phyloP scores from a whole-genome alignment of 2,329 filamentous ascomycete species.

The Ophiognomonia clavigignenti-juglandacearum region DNA sequence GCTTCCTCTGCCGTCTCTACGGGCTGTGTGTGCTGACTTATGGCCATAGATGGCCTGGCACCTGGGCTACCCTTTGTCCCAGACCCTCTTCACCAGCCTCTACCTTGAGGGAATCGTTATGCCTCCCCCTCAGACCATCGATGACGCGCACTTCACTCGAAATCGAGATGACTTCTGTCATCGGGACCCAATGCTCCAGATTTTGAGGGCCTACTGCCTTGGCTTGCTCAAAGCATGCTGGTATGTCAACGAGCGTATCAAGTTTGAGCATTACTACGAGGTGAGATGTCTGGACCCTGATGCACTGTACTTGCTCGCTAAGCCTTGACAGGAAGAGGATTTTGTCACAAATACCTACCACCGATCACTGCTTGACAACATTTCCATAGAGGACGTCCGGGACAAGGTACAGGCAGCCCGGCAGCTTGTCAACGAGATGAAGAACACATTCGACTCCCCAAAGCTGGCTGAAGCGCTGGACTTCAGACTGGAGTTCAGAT shows the following conservation, averaged over 20 bases:
- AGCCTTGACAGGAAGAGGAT: conserved; percentile 73
- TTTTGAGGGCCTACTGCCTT: conserved; percentile 82
- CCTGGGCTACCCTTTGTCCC: conserved; percentile 88
- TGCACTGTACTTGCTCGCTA: background rate
- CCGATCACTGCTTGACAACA: conserved; percentile 64
- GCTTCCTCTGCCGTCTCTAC: background rate
- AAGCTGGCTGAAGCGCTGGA: conserved; percentile 52
- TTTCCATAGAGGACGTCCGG: conserved; percentile 54
- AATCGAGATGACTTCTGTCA: conserved; percentile 24
- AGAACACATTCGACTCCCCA: conserved; percentile 33
- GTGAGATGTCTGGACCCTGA: conserved; percentile 35
- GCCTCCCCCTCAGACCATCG: conserved; percentile 58
- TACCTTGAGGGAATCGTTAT: conserved; percentile 82
- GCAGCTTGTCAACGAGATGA: conserved; percentile 40
- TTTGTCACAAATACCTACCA: conserved; percentile 92
- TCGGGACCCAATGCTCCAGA: conserved; percentile 47
- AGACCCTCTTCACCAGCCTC: conserved; percentile 88
- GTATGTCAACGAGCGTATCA: conserved; percentile 71
- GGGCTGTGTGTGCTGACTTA: background rate
- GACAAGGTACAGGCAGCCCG: conserved; percentile 50
- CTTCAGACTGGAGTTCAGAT: conserved; percentile 62
- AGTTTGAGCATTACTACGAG: conserved; percentile 86
- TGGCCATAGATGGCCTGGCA: conserved; percentile 82
- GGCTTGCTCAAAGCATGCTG: conserved; percentile 79
- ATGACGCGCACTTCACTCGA: conserved; percentile 59